Evolutionary conservation across 2,329 filamentous ascomycete species (phyloP).

Genomic region (Aspergillus uvarum): DNA sequence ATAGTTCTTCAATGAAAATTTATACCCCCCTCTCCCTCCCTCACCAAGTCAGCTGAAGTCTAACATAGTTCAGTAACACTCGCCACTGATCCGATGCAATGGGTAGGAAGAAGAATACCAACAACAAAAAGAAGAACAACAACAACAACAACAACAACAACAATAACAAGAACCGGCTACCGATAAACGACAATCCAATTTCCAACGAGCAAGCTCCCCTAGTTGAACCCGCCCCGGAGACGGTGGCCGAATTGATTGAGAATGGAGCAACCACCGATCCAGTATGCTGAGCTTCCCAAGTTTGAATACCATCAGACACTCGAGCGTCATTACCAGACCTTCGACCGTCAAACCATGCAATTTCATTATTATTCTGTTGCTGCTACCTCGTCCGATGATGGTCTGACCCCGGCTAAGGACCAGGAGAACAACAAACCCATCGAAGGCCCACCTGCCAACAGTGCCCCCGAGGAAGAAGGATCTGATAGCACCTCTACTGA

Average conservation of each 20-base stretch:
- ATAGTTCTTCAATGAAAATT: constrained; percentile 20
- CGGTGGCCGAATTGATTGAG: constrained; percentile 33
- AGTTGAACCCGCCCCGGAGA: constrained; percentile 28
- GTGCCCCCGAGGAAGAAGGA: constrained; percentile 21
- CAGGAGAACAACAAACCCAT: constrained; percentile 38
- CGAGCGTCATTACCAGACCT: constrained; percentile 46
- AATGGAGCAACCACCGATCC: constrained; percentile 35
- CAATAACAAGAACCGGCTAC: constrained; percentile 14
- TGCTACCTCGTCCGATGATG: constrained; percentile 28
- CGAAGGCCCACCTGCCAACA: constrained; percentile 24
- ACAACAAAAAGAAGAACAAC: constrained; percentile 36
- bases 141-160: constrained; percentile 26
- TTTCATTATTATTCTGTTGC: constrained; percentile 40
- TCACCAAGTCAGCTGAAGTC: constrained; percentile 9
- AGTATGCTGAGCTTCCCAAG: constrained; percentile 46
- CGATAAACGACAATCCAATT: constrained; percentile 29
- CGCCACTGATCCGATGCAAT: constrained; percentile 38
- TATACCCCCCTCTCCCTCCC: constrained; percentile 22
- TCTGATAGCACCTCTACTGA: constrained; percentile 27
- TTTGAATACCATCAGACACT: constrained; percentile 44
- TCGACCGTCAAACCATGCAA: constrained; percentile 40
- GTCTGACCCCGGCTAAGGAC: constrained; percentile 38
- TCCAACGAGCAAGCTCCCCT: constrained; percentile 22
- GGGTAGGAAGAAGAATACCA: constrained; percentile 38
- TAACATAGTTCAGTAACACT: constrained; percentile 17